Conservation (phyloP, 1,284 basidiomycete genomes). For the Pascua sp. region DNA sequence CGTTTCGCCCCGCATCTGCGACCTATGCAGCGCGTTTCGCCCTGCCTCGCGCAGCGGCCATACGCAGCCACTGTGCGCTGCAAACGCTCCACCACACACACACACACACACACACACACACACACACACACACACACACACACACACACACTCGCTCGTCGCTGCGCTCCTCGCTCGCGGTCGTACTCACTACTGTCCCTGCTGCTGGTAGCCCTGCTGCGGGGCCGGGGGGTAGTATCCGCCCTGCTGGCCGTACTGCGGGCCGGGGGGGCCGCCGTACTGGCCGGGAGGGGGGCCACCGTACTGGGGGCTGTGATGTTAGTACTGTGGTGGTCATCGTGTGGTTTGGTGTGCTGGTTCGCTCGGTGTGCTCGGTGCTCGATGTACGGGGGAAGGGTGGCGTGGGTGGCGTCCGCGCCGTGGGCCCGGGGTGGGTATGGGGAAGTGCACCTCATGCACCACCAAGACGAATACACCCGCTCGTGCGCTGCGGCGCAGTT, state of each 20-base stretch:
- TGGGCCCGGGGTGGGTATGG: background rate
- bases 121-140: too few relatives aligned
- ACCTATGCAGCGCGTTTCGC: too few relatives aligned
- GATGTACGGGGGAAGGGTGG: background rate
- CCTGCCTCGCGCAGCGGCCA: too few relatives aligned
- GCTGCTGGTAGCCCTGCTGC: constrained; percentile 26
- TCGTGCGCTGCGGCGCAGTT: background rate
- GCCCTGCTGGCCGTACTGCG: constrained; percentile 26
- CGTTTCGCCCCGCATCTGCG: too few relatives aligned
- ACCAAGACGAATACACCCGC: too few relatives aligned
- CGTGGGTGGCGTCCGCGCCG: background rate
- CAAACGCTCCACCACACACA: too few relatives aligned
- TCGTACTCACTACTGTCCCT: constrained; percentile 25
- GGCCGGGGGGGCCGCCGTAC: constrained; percentile 6
- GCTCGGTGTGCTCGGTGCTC: background rate
- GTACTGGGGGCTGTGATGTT: constrained; percentile 7
- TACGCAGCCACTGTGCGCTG: too few relatives aligned
- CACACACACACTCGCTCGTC: too few relatives aligned
- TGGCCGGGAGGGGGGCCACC: background rate
- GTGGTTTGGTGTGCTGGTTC: background rate
- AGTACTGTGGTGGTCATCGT: constrained; percentile 8
- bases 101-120: too few relatives aligned
- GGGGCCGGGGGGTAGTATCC: constrained; percentile 42
- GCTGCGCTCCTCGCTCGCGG: too few relatives aligned
- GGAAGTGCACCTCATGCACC: background rate